phyloP scores from a whole-genome alignment of 2,329 filamentous ascomycete species.

The Tolypocladium pustulatum region DNA sequence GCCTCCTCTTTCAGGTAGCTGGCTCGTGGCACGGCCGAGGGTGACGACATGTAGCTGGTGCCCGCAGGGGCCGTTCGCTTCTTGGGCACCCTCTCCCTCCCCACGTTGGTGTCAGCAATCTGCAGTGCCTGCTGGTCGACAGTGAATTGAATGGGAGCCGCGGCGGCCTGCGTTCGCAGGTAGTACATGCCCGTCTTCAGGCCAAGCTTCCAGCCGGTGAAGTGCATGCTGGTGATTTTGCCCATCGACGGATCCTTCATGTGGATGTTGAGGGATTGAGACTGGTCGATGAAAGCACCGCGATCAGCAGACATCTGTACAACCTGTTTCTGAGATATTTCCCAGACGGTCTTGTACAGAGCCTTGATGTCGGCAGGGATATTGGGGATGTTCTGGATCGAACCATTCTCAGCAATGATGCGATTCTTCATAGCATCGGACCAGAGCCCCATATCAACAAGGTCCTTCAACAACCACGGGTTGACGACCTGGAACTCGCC shows the following conservation, averaged over 20 bases:
- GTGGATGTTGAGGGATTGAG: slow-evolving; percentile 97
- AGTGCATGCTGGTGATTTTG: slow-evolving; percentile 99
- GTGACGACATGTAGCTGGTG: slow-evolving; percentile 43
- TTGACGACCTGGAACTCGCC: slow-evolving; percentile 99
- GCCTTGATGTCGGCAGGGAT: slow-evolving; percentile 93
- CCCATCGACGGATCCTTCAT: slow-evolving; percentile 99
- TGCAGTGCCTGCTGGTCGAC: slow-evolving; percentile 94
- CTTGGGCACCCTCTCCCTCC: slow-evolving; percentile 53
- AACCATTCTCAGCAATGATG: slow-evolving; percentile 94
- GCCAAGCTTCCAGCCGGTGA: slow-evolving; percentile 96
- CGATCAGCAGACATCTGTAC: slow-evolving; percentile 98
- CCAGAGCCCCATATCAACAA: slow-evolving; percentile 96
- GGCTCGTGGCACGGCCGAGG: slow-evolving; percentile 54
- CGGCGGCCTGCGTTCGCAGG: slow-evolving; percentile 92
- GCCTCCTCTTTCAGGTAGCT: slow-evolving; percentile 52
- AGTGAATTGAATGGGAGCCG: slow-evolving; percentile 96
- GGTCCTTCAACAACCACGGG: slow-evolving; percentile 95
- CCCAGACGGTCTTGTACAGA: slow-evolving; percentile 99
- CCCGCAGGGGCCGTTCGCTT: slow-evolving; percentile 56
- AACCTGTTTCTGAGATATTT: slow-evolving; percentile 91
- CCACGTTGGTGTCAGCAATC: slow-evolving; percentile 70
- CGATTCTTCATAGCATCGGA: slow-evolving; percentile 99
- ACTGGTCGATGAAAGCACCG: slow-evolving; percentile 98
- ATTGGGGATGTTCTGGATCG: slow-evolving; percentile 93
- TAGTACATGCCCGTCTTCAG: slow-evolving; percentile 99